Evolutionary conservation across 495 filamentous ascomycete genomes (phyloP).

Genomic region (Cladorrhinum samala): DNA sequence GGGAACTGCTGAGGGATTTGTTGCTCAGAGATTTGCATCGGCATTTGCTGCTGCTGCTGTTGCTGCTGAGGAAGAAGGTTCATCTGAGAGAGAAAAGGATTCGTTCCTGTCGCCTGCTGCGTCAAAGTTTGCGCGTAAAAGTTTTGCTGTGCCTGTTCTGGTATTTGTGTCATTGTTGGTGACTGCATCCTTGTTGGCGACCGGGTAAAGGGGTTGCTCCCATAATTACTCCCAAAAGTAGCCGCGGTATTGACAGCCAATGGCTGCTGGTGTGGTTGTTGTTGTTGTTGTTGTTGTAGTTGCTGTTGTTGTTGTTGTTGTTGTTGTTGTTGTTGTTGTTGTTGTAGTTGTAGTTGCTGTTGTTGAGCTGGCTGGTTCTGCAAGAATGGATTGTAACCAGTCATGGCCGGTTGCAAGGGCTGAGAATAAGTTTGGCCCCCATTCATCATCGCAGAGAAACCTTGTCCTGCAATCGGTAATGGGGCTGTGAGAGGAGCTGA

Average conservation of each 20-base stretch:
- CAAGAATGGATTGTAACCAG: constrained; percentile 63
- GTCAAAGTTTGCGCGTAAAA: constrained; percentile 36
- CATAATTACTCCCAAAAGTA: constrained; percentile 21
- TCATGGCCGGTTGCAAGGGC: constrained; percentile 28
- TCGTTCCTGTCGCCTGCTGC: constrained; percentile 32
- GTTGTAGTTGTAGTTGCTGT: too few relatives aligned
- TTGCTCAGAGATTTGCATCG: constrained; percentile 32
- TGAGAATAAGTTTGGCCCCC: constrained; percentile 44
- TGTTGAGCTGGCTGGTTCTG: constrained; percentile 32
- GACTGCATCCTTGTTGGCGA: constrained; percentile 43
- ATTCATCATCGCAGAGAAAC: constrained; percentile 37
- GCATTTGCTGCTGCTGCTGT: constrained; percentile 27
- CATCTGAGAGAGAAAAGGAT: constrained; percentile 49
- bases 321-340: too few relatives aligned
- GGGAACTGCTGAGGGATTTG: constrained; percentile 27
- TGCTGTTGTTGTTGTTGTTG: too few relatives aligned
- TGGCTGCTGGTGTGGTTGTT: constrained; percentile 22
- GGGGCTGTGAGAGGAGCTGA: constrained; percentile 54
- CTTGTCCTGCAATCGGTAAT: constrained; percentile 50
- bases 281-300: too few relatives aligned
- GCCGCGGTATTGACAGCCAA: constrained; percentile 36
- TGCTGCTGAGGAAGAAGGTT: constrained; percentile 27
- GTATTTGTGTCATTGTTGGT: constrained; percentile 41
- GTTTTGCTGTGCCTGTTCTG: constrained; percentile 47
- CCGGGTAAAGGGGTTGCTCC: constrained; percentile 41